These are phyloP conservation scores for Naganishia liquefaciens DNA, from an alignment of 1,284 basidiomycete species.

Conservation along the genomic window DNA sequence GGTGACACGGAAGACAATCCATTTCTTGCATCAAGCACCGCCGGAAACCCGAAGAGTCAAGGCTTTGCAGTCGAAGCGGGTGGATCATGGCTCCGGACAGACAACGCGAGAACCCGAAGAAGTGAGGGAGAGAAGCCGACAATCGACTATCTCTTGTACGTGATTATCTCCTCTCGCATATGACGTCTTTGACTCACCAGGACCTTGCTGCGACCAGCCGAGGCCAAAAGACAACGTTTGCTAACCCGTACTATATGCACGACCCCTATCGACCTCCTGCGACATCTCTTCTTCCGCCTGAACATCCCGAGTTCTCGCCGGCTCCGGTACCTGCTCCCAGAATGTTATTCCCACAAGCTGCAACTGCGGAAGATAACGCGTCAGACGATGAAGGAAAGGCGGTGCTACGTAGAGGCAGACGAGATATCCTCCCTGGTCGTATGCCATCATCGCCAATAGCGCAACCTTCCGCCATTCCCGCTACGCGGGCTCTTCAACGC, in stretches of 20 bases:
- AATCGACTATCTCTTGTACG: conserved; percentile 36
- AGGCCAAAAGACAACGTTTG: conserved; percentile 36
- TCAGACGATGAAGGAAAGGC: neutral
- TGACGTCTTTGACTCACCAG: neutral
- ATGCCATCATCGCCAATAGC: conserved; percentile 11
- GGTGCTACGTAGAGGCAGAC: neutral
- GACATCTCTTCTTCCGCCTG: conserved; percentile 22
- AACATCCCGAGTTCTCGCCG: conserved; percentile 32
- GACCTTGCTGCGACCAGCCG: conserved; percentile 26
- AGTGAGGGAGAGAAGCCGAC: conserved; percentile 35
- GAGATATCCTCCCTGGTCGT: neutral
- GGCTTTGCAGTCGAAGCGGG: neutral
- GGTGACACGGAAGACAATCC: conserved; percentile 29
- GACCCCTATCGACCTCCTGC: conserved; percentile 22
- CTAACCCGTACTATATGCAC: conserved; percentile 34
- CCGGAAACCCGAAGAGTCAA: neutral
- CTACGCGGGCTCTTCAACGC: conserved; percentile 10
- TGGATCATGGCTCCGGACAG: conserved; percentile 12
- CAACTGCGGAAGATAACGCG: neutral
- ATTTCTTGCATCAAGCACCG: conserved; percentile 7
- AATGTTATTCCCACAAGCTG: conserved; percentile 24
- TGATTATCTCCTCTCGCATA: neutral
- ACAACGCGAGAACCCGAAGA: conserved; percentile 24
- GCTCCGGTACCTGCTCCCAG: conserved; percentile 28
- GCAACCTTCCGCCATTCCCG: neutral